phyloP scores from a whole-genome alignment of 257 asterid species.

The Capsicum baccatum region DNA sequence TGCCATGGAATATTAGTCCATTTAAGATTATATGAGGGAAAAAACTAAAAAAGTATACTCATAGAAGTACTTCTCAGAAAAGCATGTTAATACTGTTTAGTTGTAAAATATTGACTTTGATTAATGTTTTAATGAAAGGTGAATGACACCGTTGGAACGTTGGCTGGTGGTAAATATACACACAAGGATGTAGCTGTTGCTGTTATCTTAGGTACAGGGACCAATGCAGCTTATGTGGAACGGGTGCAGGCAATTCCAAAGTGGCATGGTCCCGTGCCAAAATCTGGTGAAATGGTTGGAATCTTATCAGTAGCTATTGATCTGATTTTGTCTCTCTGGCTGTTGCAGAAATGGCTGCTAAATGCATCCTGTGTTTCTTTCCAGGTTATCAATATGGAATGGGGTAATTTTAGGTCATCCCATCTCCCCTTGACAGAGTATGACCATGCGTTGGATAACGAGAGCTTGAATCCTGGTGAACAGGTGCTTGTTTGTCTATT shows the following conservation, averaged over 20 bases:
- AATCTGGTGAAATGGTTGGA: conserved; percentile 88
- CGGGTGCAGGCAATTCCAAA: conserved; percentile 93
- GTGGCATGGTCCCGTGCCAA: conserved; percentile 89
- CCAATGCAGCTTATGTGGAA: conserved; percentile 90
- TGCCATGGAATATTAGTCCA: neutral
- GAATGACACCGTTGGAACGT: conserved; percentile 88
- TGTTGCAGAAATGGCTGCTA: neutral
- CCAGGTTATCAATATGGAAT: conserved; percentile 95
- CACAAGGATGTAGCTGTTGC: conserved; percentile 70
- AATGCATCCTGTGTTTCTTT: neutral
- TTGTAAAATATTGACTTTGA: conserved; percentile 23
- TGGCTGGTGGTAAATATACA: conserved; percentile 83
- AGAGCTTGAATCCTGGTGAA: conserved; percentile 86
- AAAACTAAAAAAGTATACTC: neutral
- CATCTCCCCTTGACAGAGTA: conserved; percentile 88
- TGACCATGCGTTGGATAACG: conserved; percentile 69
- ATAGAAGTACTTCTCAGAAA: conserved; percentile 8
- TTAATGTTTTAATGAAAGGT: conserved; percentile 54
- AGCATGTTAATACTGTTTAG: neutral
- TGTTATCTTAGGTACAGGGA: conserved; percentile 90
- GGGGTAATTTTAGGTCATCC: conserved; percentile 93
- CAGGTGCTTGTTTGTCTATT: conserved; percentile 51
- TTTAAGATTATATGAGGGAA: neutral
- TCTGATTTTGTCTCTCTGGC: neutral
- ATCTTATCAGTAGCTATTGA: conserved; percentile 21